Evolutionary conservation across 2,329 filamentous ascomycete genomes (phyloP), one percentile per base, ranked within the genome.

Genomic region (Nemania sp.): DNA sequence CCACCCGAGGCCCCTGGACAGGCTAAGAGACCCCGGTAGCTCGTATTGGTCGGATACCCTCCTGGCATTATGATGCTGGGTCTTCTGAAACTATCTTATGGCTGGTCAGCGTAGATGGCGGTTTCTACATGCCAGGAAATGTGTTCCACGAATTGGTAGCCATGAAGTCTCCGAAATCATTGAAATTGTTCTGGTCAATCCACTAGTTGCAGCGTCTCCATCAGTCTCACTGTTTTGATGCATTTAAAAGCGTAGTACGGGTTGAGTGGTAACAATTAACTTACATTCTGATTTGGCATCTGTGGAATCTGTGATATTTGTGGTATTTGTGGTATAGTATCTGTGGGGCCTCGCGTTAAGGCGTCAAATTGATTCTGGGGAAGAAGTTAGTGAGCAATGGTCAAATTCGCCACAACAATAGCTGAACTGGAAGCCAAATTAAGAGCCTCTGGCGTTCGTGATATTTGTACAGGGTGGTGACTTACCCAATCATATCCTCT

Each of bases 401-500:
- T 6, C 22, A n/a, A 47, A 39, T 9, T 31, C 3, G 22, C 20
- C 33, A 28, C 30, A 36, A 24, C 22, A 30, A 24, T n/a, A 36
- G 20, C 28, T 15, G 9, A 23, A 20, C 24, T 28, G 19, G 4
- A 17, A 5, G 23, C 15, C 9, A 22, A 17, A 33, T 33, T 33
- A 8, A 26, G 31, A 28, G 15, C 14, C 15, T 20, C 17, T 22
- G 42, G 26, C 9, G 22, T 39, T 39, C 37, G 34, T 20, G 19
- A 15, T 11, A 14, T 23, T 4, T 14, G 17, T 15, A 12, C 19
- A 20, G n/a, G 15, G 2, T n/a, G 30, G 44, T 7, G 14, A 61
- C 65, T 62, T 52, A 68, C 66, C 66, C 66, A 68, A 54, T 67
- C 61, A 48, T 66, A 66, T 11, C 60, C 59, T 30, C 48, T 56